Evolutionary conservation across 495 filamentous ascomycete genomes (phyloP).

Genomic region (Aspergillus incahuasiensis): DNA sequence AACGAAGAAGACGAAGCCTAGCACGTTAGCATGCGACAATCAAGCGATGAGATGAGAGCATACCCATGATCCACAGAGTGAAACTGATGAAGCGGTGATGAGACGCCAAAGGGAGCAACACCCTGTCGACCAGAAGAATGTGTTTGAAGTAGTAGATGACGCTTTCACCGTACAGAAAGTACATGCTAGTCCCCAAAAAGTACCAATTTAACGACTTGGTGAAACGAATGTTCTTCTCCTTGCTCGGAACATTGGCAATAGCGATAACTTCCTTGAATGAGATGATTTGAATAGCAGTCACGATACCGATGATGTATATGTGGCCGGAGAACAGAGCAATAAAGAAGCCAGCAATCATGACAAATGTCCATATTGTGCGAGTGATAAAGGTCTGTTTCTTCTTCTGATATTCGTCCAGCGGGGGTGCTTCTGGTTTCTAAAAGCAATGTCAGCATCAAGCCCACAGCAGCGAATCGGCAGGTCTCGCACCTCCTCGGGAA

Average conservation of each 20-base stretch:
- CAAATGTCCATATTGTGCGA: slow-evolving; percentile 93
- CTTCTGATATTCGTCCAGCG: slow-evolving; percentile 83
- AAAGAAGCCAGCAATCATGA: slow-evolving; percentile 96
- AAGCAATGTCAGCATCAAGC: slow-evolving; percentile 13
- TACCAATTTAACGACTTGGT: slow-evolving; percentile 99
- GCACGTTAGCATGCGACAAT: not conserved
- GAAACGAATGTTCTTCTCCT: slow-evolving; percentile 84
- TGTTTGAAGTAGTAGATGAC: slow-evolving; percentile 99
- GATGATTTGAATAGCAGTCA: slow-evolving; percentile 90
- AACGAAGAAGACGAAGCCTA: slow-evolving; percentile 99
- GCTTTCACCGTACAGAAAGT: slow-evolving; percentile 96
- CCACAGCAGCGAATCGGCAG: not conserved
- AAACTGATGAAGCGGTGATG: slow-evolving; percentile 99
- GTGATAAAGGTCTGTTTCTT: slow-evolving; percentile 98
- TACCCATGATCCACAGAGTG: slow-evolving; percentile 92
- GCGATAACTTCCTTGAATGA: slow-evolving; percentile 99
- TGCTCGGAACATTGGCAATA: slow-evolving; percentile 89
- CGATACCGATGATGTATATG: slow-evolving; percentile 89
- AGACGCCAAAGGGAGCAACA: slow-evolving; percentile 87
- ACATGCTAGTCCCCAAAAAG: slow-evolving; percentile 97
- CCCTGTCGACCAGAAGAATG: slow-evolving; percentile 88
- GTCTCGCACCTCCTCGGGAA: slow-evolving; percentile 43
- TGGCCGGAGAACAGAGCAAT: slow-evolving; percentile 87
- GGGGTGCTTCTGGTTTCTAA: slow-evolving; percentile 41
- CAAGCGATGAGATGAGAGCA: not conserved